Evolutionary conservation across 768 basidiomycete genomes (phyloP), one percentile per base, ranked within the genome.

Genomic region (Lentinula aciculospora): DNA sequence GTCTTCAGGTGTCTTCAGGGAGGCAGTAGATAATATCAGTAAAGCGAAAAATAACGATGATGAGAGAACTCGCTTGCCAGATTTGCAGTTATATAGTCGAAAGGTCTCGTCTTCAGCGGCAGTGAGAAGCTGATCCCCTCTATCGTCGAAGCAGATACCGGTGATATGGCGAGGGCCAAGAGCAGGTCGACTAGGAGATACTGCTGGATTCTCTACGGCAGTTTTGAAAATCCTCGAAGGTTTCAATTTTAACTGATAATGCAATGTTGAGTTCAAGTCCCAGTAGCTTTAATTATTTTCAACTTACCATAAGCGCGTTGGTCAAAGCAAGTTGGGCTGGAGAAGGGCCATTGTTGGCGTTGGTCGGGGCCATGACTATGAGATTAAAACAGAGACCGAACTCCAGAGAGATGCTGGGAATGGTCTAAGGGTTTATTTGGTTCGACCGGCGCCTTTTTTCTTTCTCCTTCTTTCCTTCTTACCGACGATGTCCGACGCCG

Each of bases 21-120:
- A 40, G 15, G 12, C 21, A 39, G 12, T 4, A 27, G 12, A 47
- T 21, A 21, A 12, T 21, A 32, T n/a, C 39, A 37, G 45, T 34
- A 40, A 53, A 61, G 66, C 64, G 71, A 53, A 40, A 37, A 8
- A 39, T 23, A 21, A 57, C 47, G 51, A 66, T 63, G 58, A 53
- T 57, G 63, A 62, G 61, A 64, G 60, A 66, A 89, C 96, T 89
- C 81, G 86, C 96, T 91, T 95, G 76, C 96, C 97, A 62, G 81
- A 84, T 79, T 88, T 89, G 67, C 87, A 92, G 68, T 81, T 94
- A 68, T 92, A 98, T 61, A 97, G 65, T 44, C 91, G 80, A 72
- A 98, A 94, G 0, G 85, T 86, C 73, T 98, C 96, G 67, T 98
- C 97, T 69, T 97, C 93, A 17, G 79, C 88, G 0, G 92, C 89